Evolutionary conservation across 805 yeast species (phyloP).

Genomic region (Saccharomycopsis sp.): DNA sequence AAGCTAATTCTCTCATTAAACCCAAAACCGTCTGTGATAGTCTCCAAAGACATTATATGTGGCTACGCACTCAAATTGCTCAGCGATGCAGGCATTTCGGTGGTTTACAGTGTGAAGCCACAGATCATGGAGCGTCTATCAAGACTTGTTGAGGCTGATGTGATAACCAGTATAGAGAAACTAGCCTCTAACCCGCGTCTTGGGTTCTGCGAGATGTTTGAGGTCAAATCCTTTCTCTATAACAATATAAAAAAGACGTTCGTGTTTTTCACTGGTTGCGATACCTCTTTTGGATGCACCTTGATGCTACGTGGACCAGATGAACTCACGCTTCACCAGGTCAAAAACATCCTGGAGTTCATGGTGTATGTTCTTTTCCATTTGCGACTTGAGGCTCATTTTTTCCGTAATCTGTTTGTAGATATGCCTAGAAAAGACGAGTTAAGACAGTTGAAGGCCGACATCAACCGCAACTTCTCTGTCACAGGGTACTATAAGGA

Average conservation of each 20-base stretch:
- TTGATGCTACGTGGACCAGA: slow-evolving; percentile 79
- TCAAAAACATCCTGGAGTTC: slow-evolving; percentile 76
- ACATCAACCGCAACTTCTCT: background rate
- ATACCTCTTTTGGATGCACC: slow-evolving; percentile 70
- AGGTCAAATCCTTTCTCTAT: slow-evolving; percentile 58
- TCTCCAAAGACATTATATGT: slow-evolving; percentile 73
- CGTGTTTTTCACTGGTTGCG: slow-evolving; percentile 74
- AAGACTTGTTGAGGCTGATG: slow-evolving; percentile 73
- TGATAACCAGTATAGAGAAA: slow-evolving; percentile 80
- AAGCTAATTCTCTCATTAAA: slow-evolving; percentile 62
- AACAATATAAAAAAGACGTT: slow-evolving; percentile 59
- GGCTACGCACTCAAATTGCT: slow-evolving; percentile 73
- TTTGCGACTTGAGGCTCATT: slow-evolving; percentile 68
- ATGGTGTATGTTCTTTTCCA: slow-evolving; percentile 76
- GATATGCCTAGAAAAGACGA: slow-evolving; percentile 10
- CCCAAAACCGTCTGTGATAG: slow-evolving; percentile 63
- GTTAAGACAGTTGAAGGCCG: slow-evolving; percentile 14
- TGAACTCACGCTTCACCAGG: slow-evolving; percentile 50
- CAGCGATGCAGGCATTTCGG: slow-evolving; percentile 71
- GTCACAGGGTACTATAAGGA: slow-evolving; percentile 29
- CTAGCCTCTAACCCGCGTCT: slow-evolving; percentile 63
- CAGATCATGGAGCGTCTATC: slow-evolving; percentile 76
- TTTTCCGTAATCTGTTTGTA: slow-evolving; percentile 35
- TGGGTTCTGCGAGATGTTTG: slow-evolving; percentile 71
- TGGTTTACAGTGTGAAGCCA: slow-evolving; percentile 73